Percentiles rank a stretch among this genome's conserved stretches.
Conservation (phyloP, 495 filamentous ascomycete genomes). For the Penicillium silybi region DNA sequence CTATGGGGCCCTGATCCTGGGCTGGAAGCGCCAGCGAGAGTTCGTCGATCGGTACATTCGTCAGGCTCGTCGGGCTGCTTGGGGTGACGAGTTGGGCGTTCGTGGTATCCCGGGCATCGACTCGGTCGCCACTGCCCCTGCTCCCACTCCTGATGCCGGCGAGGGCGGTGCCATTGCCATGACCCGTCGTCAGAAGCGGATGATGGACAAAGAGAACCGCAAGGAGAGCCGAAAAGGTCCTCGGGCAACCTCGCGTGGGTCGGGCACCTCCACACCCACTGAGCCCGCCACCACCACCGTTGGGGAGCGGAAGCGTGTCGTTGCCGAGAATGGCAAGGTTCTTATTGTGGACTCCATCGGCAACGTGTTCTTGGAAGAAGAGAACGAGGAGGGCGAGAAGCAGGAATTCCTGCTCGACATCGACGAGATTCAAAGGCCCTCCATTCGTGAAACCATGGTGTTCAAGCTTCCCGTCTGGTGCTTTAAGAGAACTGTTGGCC, state of each 20-base stretch:
- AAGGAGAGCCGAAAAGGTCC: conserved; percentile 56
- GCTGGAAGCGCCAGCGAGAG: conserved; percentile 83
- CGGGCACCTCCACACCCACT: conserved; percentile 49
- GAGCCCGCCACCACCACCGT: conserved; percentile 52
- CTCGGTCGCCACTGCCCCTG: conserved; percentile 29
- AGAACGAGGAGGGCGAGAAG: conserved; percentile 76
- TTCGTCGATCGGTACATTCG: conserved; percentile 89
- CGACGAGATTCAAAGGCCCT: conserved; percentile 62
- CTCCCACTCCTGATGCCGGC: conserved; percentile 36
- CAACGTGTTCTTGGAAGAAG: conserved; percentile 88
- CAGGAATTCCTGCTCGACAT: conserved; percentile 81
- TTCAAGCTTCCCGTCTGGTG: conserved; percentile 64
- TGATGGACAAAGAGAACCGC: conserved; percentile 76
- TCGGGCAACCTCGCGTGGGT: conserved; percentile 28
- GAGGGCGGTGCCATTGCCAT: conserved; percentile 51
- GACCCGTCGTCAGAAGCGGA: conserved; percentile 83
- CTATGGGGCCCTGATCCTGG: conserved; percentile 76
- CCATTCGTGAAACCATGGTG: conserved; percentile 65
- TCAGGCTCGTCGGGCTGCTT: conserved; percentile 81
- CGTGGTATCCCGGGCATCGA: conserved; percentile 65
- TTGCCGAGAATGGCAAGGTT: conserved; percentile 92
- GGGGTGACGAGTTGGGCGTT: conserved; percentile 73
- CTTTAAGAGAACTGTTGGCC: conserved; percentile 55
- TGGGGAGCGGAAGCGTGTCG: conserved; percentile 75
- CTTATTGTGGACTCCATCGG: conserved; percentile 87